Evolutionary conservation across 768 basidiomycete species (phyloP).

Genomic region (Trametes villosa): DNA sequence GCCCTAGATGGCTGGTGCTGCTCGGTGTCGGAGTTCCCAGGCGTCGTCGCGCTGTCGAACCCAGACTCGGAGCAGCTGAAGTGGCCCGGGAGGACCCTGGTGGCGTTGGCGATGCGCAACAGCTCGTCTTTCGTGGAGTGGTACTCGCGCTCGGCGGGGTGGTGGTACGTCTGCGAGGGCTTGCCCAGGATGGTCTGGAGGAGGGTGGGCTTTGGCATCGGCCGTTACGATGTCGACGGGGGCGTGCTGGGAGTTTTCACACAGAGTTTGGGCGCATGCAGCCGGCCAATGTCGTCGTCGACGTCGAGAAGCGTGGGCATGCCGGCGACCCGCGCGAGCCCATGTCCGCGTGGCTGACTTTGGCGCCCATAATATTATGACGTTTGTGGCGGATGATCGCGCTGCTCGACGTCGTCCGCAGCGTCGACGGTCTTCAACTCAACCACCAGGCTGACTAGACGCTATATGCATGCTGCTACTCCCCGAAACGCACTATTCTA

Average conservation of each 20-base stretch:
- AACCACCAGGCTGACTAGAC: no score
- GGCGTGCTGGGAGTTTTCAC: constrained; percentile 7
- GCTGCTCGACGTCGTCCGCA: no score
- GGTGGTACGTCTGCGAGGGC: constrained; percentile 66
- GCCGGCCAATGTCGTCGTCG: not conserved
- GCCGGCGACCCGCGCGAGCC: no score
- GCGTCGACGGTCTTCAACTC: no score
- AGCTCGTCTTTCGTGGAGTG: constrained; percentile 56
- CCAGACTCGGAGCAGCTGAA: constrained; percentile 21
- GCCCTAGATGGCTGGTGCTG: constrained; percentile 10
- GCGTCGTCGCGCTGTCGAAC: constrained; percentile 27
- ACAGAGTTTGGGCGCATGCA: constrained; percentile 15
- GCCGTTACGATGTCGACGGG: constrained; percentile 13
- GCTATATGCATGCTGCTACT: no score
- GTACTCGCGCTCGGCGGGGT: constrained; percentile 50
- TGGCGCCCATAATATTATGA: no score
- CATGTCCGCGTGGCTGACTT: no score
- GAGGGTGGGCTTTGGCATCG: constrained; percentile 60
- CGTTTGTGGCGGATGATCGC: no score
- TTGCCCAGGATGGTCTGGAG: constrained; percentile 63
- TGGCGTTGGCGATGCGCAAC: constrained; percentile 46
- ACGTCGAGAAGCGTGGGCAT: no score
- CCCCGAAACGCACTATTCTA: no score
- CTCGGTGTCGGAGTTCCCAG: constrained; percentile 23
- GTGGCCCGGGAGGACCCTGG: constrained; percentile 21